Evolutionary conservation across 192 early-diverging fungal species (phyloP), one percentile per base, ranked within the genome.

Genomic region (Coemansia sp.): DNA sequence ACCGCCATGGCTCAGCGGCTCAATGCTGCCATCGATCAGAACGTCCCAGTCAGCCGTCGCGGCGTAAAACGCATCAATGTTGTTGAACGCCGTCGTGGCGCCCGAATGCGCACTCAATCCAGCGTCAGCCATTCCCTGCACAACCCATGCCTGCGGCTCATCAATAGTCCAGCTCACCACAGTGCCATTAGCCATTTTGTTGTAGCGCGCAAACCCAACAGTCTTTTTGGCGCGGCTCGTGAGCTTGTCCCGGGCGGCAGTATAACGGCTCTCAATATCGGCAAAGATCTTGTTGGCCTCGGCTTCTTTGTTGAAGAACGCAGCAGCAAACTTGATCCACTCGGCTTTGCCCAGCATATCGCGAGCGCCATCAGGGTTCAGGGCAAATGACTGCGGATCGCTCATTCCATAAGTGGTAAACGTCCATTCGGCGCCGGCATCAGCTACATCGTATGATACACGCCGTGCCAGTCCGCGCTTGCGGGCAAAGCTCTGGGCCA

Each of bases 91-190:
- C 0, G 29, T 35, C 23, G 50, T 50, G 10, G 53, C 57, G 9
- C 72, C 73, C 3, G 74, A 53, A 32, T 81, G 66, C 20, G 82
- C 75, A 47, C 73, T 69, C 16, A 71, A 64, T 7, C 75, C 85
- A 35, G 88, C 91, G 29, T 90, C 91, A 57, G 88, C 85, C 13
- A 57, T 63, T 0, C 87, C 82, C 59, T 88, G 75, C 3, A 74
- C 71, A 10, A 65, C 49, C 71, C 79, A 76, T 3, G 47, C 39
- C 62, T 80, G 65, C 14, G 65, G 73, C 62, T 73, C 61, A 9
- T 72, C 74, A 41, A 77, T 64, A 1, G 78, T 66, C 77, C 77
- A 77, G 13, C 69, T 61, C 24, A 61, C 37, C 16, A 79, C 54
- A 0, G 73, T 73, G 19, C 77, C 78, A 29, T 83, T 79, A 54